These are phyloP conservation scores for Senecio squalidus DNA, from an alignment of 140 eudicot species.

Conservation along the genomic window DNA sequence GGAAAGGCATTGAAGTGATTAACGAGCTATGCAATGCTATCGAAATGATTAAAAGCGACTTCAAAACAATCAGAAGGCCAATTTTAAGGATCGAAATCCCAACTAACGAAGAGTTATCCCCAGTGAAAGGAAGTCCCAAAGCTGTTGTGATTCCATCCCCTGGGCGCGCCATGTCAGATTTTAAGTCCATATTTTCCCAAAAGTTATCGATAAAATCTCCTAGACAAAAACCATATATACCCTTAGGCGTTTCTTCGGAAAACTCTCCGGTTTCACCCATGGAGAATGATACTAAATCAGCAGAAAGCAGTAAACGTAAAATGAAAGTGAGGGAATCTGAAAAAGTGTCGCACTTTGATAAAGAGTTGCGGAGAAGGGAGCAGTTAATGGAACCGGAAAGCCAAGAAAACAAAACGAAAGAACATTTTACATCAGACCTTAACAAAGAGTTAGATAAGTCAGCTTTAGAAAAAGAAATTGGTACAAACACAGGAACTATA, in stretches of 20 bases:
- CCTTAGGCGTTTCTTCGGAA: conserved; percentile 24
- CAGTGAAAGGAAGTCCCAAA: conserved; percentile 25
- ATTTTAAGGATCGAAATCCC: conserved; percentile 37
- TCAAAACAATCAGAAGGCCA: conserved; percentile 52
- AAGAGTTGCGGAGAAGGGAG: too few species aligned
- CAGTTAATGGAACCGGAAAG: not conserved
- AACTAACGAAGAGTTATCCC: conserved; percentile 17
- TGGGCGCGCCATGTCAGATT: conserved; percentile 17
- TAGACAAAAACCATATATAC: conserved; percentile 12
- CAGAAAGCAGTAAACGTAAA: too few species aligned
- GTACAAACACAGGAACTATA: not conserved
- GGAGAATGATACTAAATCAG: too few species aligned
- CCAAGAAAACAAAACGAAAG: conserved; percentile 8
- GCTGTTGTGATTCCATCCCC: conserved; percentile 24
- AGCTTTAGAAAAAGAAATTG: conserved; percentile 2
- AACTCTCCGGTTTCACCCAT: conserved; percentile 10
- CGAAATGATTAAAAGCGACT: conserved; percentile 42
- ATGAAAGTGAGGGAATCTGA: too few species aligned
- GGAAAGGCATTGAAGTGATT: conserved; percentile 47
- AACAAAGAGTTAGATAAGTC: conserved; percentile 15
- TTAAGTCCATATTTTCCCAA: conserved; percentile 27
- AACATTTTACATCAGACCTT: conserved; percentile 24
- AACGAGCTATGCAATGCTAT: conserved; percentile 44
- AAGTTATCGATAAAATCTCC: conserved; percentile 12
- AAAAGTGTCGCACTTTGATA: conserved; percentile 2